Conservation (phyloP, 805 yeast genomes). For the Metschnikowia peoriensis region DNA sequence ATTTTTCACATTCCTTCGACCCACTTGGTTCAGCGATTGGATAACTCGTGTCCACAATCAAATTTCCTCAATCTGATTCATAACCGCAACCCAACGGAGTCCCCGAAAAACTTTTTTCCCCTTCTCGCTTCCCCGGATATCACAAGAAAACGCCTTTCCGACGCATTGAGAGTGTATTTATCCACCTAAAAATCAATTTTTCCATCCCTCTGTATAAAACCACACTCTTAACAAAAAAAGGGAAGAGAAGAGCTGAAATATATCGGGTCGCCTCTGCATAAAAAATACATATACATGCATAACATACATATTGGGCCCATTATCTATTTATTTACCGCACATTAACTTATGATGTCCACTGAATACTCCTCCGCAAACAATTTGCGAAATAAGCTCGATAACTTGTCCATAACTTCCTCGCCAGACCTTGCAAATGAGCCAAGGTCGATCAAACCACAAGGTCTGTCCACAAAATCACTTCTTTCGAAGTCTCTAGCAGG, state of each 20-base stretch:
- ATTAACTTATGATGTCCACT: conserved; percentile 8
- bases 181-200: background rate
- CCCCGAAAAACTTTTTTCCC: background rate
- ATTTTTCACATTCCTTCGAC: background rate
- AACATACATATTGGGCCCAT: background rate
- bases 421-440: conserved; percentile 5
- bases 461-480: conserved; percentile 19
- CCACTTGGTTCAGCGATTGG: too few relatives aligned
- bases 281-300: too few relatives aligned
- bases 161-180: background rate
- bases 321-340: background rate
- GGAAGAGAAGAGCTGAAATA: too few relatives aligned
- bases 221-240: too few relatives aligned
- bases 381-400: conserved; percentile 19
- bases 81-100: conserved; percentile 1
- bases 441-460: conserved; percentile 7
- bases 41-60: background rate
- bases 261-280: background rate
- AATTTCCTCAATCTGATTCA: background rate
- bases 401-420: conserved; percentile 13
- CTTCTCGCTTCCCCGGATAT: conserved; percentile 6
- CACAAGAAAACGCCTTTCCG: background rate
- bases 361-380: conserved; percentile 14
- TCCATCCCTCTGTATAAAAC: background rate
- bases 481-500: conserved; percentile 30